Evolutionary conservation across 2,329 filamentous ascomycete genomes (phyloP), one percentile per base, ranked within the genome.

Genomic region (Magnaporthiopsis rhizophila): DNA sequence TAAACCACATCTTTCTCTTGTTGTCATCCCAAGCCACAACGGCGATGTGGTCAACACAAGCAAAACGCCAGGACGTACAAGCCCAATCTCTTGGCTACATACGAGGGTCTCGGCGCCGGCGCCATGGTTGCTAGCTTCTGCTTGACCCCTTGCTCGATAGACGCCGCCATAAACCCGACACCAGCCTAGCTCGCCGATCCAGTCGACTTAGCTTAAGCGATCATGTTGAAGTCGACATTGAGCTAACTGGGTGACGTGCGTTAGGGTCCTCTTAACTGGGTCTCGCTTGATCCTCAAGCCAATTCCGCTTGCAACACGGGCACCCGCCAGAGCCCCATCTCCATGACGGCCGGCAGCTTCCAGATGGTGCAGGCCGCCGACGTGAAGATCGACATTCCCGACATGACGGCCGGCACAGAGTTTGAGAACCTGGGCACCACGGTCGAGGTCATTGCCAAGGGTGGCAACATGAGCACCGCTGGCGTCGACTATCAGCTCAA

Each of bases 391-490:
- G 68, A 74, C 45, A 75, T 85, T 63, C 77, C 80, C 58, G 78
- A 75, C 69, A 73, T 75, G 60, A 70, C 71, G 24, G 73, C 75
- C 59, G 79, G 75, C 8, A 78, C 80, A 61, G 75, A 78, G 53
- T 83, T 86, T 64, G 81, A 85, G 73, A 86, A 86, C 71, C 76
- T 85, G 13, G 83, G 83, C 60, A 82, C 81, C 32, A 86, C 83
- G 0, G 78, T 86, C 63, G 81, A 86, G 74, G 79, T 84, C 65
- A 74, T 85, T 36, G 80, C 81, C 65, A 79, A 70, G 32, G 76
- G 75, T 3, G 76, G 74, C 62, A 71, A 70, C 1, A 72, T 78
- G 53, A 68, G 69, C 9, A 68, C 78, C 21, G 72, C 72, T 59
- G 75, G 72, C 56, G 71, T 70, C 62, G 68, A 69, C 21, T 81